These are phyloP conservation scores for Nothophoma quercina DNA, from an alignment of 2,329 filamentous ascomycete genomes.

Conservation along the genomic window DNA sequence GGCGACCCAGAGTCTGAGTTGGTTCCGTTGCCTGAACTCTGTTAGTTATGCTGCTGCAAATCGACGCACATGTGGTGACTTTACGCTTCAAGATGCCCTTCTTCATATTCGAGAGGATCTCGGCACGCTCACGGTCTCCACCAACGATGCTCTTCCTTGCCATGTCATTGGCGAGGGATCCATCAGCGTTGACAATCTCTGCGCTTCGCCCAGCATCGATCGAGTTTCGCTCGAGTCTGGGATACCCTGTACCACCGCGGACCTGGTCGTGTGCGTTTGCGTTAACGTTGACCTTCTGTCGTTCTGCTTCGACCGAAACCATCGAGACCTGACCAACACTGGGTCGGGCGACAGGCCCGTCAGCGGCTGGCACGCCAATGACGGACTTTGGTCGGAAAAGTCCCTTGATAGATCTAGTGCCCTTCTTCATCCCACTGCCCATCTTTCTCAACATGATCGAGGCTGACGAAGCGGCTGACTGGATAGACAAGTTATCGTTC, in stretches of 20 bases:
- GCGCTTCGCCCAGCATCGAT: conserved; percentile 69
- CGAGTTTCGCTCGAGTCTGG: conserved; percentile 83
- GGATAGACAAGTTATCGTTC: conserved; percentile 92
- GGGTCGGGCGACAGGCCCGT: conserved; percentile 69
- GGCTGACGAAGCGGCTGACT: conserved; percentile 86
- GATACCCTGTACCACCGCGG: conserved; percentile 80
- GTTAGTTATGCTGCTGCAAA: conserved; percentile 15
- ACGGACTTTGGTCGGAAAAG: conserved; percentile 95
- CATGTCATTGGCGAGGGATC: conserved; percentile 53
- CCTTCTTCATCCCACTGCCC: conserved; percentile 98
- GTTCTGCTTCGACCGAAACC: conserved; percentile 93
- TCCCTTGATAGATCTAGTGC: conserved; percentile 87
- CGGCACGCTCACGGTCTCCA: conserved; percentile 86
- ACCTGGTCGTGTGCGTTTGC: conserved; percentile 71
- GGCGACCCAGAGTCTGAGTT: conserved; percentile 75
- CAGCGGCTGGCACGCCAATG: conserved; percentile 76
- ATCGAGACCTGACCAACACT: conserved; percentile 89
- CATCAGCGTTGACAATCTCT: conserved; percentile 47
- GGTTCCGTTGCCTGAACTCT: conserved; percentile 52
- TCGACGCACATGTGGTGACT: conserved; percentile 30
- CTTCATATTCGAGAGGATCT: conserved; percentile 88
- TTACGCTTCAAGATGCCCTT: conserved; percentile 95
- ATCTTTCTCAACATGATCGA: conserved; percentile 98
- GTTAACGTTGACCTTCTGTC: conserved; percentile 82
- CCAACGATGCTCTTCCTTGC: conserved; percentile 89